These are phyloP conservation scores for Phyllosticta paracitricarpa DNA, from an alignment of 2,329 filamentous ascomycete genomes.

Conservation along the genomic window DNA sequence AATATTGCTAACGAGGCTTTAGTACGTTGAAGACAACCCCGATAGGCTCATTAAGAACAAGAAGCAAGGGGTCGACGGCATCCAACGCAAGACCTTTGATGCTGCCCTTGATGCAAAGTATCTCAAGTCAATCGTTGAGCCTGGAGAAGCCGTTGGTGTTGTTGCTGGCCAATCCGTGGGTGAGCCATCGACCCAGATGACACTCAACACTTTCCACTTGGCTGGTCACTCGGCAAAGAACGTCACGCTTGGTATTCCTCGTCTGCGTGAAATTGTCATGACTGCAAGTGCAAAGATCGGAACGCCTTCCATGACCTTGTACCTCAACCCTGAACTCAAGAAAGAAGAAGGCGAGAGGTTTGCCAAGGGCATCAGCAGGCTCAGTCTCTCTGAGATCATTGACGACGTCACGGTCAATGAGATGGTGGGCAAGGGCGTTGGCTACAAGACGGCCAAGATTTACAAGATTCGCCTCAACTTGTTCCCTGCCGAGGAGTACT, in stretches of 20 bases:
- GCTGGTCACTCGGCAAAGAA: conserved; percentile 97
- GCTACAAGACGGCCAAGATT: conserved; percentile 64
- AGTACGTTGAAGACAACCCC: conserved; percentile 70
- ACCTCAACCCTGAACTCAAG: conserved; percentile 62
- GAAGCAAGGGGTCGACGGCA: conserved; percentile 45
- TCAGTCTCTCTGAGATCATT: conserved; percentile 74
- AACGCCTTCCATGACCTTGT: conserved; percentile 81
- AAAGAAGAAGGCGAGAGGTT: conserved; percentile 64
- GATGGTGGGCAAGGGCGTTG: conserved; percentile 60
- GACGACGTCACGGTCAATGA: conserved; percentile 76
- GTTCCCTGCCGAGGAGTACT: conserved; percentile 78
- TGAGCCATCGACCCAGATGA: conserved; percentile 98
- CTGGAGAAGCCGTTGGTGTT: conserved; percentile 92
- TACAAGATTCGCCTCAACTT: conserved; percentile 76
- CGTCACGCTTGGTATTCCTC: conserved; percentile 95
- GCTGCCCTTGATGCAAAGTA: conserved; percentile 86
- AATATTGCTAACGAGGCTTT: conserved; percentile 14
- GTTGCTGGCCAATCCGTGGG: conserved; percentile 94
- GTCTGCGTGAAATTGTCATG: conserved; percentile 96
- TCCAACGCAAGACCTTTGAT: conserved; percentile 63
- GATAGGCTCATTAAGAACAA: conserved; percentile 50
- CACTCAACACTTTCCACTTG: conserved; percentile 98
- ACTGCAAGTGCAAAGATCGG: conserved; percentile 83
- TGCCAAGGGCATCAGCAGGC: conserved; percentile 80
- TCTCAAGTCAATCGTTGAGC: conserved; percentile 80